Conservation (phyloP, 768 basidiomycete genomes). For the Mycena alexandri region DNA sequence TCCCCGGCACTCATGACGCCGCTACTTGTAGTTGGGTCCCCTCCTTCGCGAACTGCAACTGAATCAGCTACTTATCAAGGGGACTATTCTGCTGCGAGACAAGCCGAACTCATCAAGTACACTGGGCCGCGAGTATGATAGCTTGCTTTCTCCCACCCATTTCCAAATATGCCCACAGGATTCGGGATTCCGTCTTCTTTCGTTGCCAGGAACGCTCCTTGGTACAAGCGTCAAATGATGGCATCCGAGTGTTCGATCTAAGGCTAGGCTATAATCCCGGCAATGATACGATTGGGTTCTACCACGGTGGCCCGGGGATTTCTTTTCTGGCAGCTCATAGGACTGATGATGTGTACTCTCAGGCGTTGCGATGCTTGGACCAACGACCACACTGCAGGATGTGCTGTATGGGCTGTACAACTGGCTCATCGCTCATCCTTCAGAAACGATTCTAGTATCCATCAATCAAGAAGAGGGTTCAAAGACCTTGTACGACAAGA, state of each 20-base stretch:
- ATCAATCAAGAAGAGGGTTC: conserved; percentile 62
- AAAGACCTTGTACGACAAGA: conserved; percentile 55
- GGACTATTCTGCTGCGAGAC: conserved; percentile 40
- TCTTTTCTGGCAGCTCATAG: not conserved
- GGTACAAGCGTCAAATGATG: conserved; percentile 24
- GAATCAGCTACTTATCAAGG: conserved; percentile 12
- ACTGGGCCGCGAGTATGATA: conserved; percentile 32
- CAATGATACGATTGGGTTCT: conserved; percentile 32
- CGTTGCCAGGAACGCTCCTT: conserved; percentile 31
- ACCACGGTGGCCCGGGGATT: conserved; percentile 24
- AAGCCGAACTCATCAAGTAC: conserved; percentile 36
- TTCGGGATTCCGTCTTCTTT: conserved; percentile 20
- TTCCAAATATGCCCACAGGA: not conserved
- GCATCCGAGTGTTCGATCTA: conserved; percentile 32
- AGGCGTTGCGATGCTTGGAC: conserved; percentile 53
- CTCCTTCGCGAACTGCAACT: no score
- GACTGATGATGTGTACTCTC: no score
- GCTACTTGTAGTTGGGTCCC: conserved; percentile 32
- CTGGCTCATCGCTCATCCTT: conserved; percentile 64
- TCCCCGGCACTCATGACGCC: conserved; percentile 49
- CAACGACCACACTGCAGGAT: conserved; percentile 61
- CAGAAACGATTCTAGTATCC: conserved; percentile 63
- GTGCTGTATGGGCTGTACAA: conserved; percentile 63
- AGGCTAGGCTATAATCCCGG: conserved; percentile 31
- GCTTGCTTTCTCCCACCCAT: not conserved